These are phyloP conservation scores for Rhodotorula sp. DNA, from an alignment of 1,284 basidiomycete species.

Conservation along the genomic window DNA sequence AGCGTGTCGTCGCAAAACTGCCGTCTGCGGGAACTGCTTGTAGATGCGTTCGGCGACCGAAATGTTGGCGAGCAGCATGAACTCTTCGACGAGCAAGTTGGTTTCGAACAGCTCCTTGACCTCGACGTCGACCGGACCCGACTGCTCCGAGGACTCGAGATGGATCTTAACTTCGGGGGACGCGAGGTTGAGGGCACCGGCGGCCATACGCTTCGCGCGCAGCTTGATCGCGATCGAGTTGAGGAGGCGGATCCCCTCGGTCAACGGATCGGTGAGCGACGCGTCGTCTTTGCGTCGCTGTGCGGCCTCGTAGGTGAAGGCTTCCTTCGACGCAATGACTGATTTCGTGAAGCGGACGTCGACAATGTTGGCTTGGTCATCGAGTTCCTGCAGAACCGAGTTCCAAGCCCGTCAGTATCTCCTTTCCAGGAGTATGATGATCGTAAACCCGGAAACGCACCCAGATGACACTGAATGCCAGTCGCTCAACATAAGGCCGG, in stretches of 20 bases:
- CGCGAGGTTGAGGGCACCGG: constrained; percentile 93
- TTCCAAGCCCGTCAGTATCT: not conserved
- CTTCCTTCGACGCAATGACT: constrained; percentile 93
- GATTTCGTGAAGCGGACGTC: constrained; percentile 91
- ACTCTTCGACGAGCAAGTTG: constrained; percentile 96
- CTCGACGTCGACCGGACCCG: constrained; percentile 88
- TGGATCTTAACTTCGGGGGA: constrained; percentile 97
- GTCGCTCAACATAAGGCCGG: constrained; percentile 85
- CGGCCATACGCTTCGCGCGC: constrained; percentile 81
- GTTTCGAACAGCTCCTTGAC: constrained; percentile 92
- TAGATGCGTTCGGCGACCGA: constrained; percentile 90
- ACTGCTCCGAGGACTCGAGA: constrained; percentile 85
- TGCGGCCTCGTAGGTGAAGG: constrained; percentile 97
- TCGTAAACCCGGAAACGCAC: constrained; percentile 55
- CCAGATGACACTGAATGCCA: constrained; percentile 97
- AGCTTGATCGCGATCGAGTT: constrained; percentile 86
- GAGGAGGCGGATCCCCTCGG: constrained; percentile 81
- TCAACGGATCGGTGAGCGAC: constrained; percentile 79
- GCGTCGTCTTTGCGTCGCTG: constrained; percentile 90
- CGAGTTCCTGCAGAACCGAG: constrained; percentile 65
- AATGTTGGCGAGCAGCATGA: constrained; percentile 97
- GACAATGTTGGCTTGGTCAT: constrained; percentile 81
- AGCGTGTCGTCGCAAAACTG: constrained; percentile 91
- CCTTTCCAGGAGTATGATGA: not conserved
- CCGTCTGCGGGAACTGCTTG: constrained; percentile 92